A percentile compares a stretch with the other conserved stretches of the same genome.
Evolutionary conservation across 192 early-diverging fungal species (phyloP).

Genomic region (Lobosporangium transversale): DNA sequence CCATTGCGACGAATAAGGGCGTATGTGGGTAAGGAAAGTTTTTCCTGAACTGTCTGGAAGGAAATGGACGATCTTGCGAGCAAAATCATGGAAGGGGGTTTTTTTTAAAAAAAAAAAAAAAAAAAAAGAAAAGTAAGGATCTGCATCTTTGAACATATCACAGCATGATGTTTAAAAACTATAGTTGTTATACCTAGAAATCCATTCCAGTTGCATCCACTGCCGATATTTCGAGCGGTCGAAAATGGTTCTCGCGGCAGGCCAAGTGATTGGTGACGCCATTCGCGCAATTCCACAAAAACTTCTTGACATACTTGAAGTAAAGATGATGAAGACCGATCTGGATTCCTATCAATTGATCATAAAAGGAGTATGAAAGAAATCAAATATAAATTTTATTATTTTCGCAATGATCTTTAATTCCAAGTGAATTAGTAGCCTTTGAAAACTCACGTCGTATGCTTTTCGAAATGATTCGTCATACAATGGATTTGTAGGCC

Average conservation of each 20-base stretch:
- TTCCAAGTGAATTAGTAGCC: background rate
- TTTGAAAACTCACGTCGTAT: background rate
- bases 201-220: slow-evolving; percentile 18
- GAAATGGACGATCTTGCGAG: background rate
- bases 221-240: slow-evolving; percentile 12
- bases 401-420: background rate
- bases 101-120: too few species aligned
- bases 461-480: slow-evolving; percentile 4
- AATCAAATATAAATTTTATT: background rate
- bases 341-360: background rate
- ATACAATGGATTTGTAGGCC: slow-evolving; percentile 31
- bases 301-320: background rate
- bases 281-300: slow-evolving; percentile 35
- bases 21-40: slow-evolving; percentile 3
- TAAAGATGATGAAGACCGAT: slow-evolving; percentile 13
- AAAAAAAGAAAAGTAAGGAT: background rate
- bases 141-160: background rate
- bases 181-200: slow-evolving; percentile 5
- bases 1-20: slow-evolving; percentile 14
- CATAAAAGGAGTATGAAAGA: background rate
- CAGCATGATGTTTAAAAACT: background rate
- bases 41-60: slow-evolving; percentile 1
- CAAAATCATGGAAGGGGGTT: background rate
- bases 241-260: slow-evolving; percentile 21
- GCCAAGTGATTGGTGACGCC: slow-evolving; percentile 27